These are phyloP conservation scores for Niebla homalea DNA, from an alignment of 495 filamentous ascomycete genomes.

Conservation along the genomic window DNA sequence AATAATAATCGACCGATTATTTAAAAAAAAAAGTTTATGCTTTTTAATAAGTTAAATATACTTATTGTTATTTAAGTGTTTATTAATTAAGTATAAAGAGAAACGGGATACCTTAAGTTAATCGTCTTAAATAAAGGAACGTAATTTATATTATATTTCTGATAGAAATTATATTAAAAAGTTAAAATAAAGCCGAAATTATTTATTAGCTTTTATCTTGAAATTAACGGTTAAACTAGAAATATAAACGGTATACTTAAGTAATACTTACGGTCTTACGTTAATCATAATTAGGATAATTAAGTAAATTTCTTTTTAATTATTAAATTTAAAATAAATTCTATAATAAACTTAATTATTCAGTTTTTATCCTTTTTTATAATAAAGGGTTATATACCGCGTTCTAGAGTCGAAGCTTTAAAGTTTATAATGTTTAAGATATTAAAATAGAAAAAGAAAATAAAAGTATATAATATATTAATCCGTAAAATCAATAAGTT, in stretches of 20 bases:
- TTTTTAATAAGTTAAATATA: not conserved
- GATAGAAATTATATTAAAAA: too few species aligned
- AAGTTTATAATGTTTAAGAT: too few species aligned
- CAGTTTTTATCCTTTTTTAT: too few species aligned
- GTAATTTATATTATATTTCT: too few species aligned
- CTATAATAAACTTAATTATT: not conserved
- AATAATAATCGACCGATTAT: not conserved
- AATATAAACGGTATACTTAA: conserved; percentile 1
- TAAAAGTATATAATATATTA: too few species aligned
- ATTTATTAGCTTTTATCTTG: too few species aligned
- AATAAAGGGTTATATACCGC: too few species aligned
- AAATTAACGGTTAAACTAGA: conserved; percentile 4
- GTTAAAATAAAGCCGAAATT: too few species aligned
- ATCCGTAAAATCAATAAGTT: not conserved
- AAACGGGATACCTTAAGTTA: not conserved
- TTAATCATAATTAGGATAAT: conserved; percentile 6
- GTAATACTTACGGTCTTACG: conserved; percentile 3
- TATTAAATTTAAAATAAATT: not conserved
- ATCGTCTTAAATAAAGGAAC: too few species aligned
- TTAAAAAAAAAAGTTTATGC: not conserved
- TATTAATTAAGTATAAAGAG: not conserved
- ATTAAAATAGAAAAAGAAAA: too few species aligned
- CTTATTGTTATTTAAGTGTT: not conserved
- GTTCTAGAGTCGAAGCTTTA: too few species aligned
- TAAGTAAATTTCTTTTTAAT: conserved; percentile 1